Percentiles rank a stretch among this genome's conserved stretches.
phyloP scores from a whole-genome alignment of 2,329 filamentous ascomycete genomes.

The Ustulina deusta region DNA sequence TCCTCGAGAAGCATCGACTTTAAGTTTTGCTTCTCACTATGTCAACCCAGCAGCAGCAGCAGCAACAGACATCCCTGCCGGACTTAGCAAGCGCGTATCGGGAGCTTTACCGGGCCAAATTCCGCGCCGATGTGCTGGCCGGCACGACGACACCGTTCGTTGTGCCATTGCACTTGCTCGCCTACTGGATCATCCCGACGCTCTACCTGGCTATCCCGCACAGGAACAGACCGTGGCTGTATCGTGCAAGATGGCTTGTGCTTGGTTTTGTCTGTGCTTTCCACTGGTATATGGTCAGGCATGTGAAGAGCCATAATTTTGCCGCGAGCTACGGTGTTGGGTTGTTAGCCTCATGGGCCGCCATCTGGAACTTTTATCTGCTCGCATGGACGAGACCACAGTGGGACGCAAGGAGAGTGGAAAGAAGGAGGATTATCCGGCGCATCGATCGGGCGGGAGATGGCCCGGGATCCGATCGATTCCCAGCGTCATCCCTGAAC shows the following conservation, averaged over 20 bases:
- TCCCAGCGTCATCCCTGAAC: not conserved
- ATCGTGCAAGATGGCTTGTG: slow-evolving; percentile 63
- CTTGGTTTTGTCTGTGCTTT: slow-evolving; percentile 58
- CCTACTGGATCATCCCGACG: slow-evolving; percentile 61
- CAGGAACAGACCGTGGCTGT: slow-evolving; percentile 62
- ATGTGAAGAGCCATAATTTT: slow-evolving; percentile 64
- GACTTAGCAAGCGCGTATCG: slow-evolving; percentile 48
- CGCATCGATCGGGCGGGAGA: not conserved
- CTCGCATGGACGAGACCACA: slow-evolving; percentile 68
- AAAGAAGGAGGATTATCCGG: slow-evolving; percentile 50
- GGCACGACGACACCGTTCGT: slow-evolving; percentile 62
- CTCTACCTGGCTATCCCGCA: slow-evolving; percentile 70
- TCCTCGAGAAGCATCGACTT: not conserved
- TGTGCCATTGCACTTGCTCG: slow-evolving; percentile 64
- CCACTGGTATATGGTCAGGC: slow-evolving; percentile 57
- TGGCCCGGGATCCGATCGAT: not conserved
- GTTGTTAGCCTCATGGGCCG: slow-evolving; percentile 63
- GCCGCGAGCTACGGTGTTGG: slow-evolving; percentile 64
- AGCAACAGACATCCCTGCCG: slow-evolving; percentile 6
- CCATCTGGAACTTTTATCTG: slow-evolving; percentile 61
- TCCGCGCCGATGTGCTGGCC: slow-evolving; percentile 50
- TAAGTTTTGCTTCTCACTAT: slow-evolving; percentile 18
- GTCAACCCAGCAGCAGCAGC: slow-evolving; percentile 26
- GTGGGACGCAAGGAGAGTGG: slow-evolving; percentile 65
- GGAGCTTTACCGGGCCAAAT: slow-evolving; percentile 47